These are phyloP conservation scores for Penicillium rolfsii DNA, from an alignment of 2,329 filamentous ascomycete species.

Conservation along the genomic window DNA sequence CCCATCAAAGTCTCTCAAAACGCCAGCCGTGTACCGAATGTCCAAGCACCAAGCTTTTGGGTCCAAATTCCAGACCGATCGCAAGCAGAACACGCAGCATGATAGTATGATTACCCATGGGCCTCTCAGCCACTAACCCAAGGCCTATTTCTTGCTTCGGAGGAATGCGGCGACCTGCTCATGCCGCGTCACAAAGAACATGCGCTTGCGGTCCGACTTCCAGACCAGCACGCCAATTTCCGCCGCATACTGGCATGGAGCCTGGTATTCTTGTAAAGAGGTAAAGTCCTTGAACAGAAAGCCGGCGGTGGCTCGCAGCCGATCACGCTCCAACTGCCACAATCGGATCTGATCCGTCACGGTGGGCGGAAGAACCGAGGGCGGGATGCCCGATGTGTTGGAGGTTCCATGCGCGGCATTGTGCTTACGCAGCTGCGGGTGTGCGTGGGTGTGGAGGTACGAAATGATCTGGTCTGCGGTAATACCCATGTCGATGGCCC, in stretches of 20 bases:
- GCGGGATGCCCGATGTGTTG: slow-evolving; percentile 44
- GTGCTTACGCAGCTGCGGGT: slow-evolving; percentile 84
- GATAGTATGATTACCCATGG: too few species aligned
- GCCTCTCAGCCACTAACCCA: not conserved
- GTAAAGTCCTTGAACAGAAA: slow-evolving; percentile 91
- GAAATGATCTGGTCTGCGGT: slow-evolving; percentile 93
- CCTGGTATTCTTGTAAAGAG: slow-evolving; percentile 65
- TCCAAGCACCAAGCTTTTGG: not conserved
- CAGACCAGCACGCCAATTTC: slow-evolving; percentile 89
- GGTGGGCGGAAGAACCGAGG: slow-evolving; percentile 83
- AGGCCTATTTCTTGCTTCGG: slow-evolving; percentile 57
- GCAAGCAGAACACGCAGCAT: slow-evolving; percentile 7
- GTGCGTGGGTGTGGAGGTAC: slow-evolving; percentile 88
- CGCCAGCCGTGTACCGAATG: slow-evolving; percentile 13
- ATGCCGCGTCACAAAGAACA: slow-evolving; percentile 90
- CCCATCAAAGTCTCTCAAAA: slow-evolving; percentile 10
- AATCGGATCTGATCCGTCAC: slow-evolving; percentile 96
- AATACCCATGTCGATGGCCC: slow-evolving; percentile 87
- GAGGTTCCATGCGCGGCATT: slow-evolving; percentile 42
- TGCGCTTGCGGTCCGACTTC: slow-evolving; percentile 75
- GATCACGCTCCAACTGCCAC: slow-evolving; percentile 96
- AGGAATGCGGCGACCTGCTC: slow-evolving; percentile 87
- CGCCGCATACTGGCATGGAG: slow-evolving; percentile 67
- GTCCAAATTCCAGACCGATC: not conserved
- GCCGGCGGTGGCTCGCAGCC: slow-evolving; percentile 81